Base-by-base conservation (phyloP, 768 basidiomycete species). In the Lentinula sp. region DNA sequence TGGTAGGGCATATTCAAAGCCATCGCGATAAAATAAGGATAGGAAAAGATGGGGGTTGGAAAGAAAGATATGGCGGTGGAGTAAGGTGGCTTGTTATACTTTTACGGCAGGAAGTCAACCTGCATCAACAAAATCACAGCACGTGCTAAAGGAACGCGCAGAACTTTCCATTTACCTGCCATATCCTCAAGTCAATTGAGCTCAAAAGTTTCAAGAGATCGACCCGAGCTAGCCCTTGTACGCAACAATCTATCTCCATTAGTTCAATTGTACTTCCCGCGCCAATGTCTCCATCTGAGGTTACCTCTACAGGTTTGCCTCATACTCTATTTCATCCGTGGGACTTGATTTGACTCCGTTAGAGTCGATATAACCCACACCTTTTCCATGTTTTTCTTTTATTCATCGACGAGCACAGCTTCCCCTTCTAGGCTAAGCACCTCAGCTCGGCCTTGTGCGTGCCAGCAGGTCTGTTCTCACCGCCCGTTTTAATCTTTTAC, bases 101-200 rank as follows among this genome's bases (percentile, higher is more conserved):
- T 71, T 80, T 80, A 78, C 75, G 79, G 78, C 78, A 79, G 67
- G 71, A 76, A 73, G 74, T 76, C 76, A 77, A 76, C 80, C 79
- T 79, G 40, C 77, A 76, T 72, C 68, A 68, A 68, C 68, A 66
- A 67, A 66, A 69, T 67, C 66, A 49, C 70, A 59, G 73, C 80
- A 81, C 80, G 79, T 80, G 80, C 77, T 66, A 66, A 68, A 53
- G 39, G 53, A 32, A 48, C 58, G 52, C 32, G 67, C 75, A 75
- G 75, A 73, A 76, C 74, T 67, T 74, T 70, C 72, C 66, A 67
- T 59, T 32, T 39, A 39, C 42, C 15, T 49, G 21, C 48, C 48
- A 31, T 35, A 18, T 37, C 34, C 40, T 57, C 54, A 43, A 56
- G 37, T 56, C 54, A 56, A 57, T 57, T 43, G 23, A 35, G 16